A percentile compares a stretch with the other conserved stretches of the same genome.
Evolutionary conservation across 352 stramenopile species (phyloP).

Genomic region (Thalassiosira delicatula): DNA sequence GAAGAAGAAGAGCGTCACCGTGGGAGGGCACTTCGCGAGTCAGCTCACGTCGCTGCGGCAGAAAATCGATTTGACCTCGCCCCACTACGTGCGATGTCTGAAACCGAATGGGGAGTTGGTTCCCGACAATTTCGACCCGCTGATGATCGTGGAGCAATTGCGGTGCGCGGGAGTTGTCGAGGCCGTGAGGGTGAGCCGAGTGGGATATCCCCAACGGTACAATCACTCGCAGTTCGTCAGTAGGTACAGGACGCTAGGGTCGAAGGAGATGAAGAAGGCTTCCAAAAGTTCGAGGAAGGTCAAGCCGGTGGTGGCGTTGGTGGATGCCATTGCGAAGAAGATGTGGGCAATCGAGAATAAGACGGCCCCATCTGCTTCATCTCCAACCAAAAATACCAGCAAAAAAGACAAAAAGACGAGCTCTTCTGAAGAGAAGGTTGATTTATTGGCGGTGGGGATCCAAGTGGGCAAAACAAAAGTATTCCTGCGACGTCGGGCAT

Average conservation of each 20-base stretch:
- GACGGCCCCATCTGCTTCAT: slow-evolving; percentile 34
- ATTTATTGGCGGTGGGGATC: slow-evolving; percentile 85
- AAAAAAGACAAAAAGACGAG: slow-evolving; percentile 80
- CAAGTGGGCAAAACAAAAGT: slow-evolving; percentile 86
- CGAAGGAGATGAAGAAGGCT: slow-evolving; percentile 53
- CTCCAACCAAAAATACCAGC: slow-evolving; percentile 68
- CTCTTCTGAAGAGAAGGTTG: slow-evolving; percentile 74
- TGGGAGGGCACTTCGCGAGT: slow-evolving; percentile 87
- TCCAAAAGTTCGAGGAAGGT: slow-evolving; percentile 74
- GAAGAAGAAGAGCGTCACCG: slow-evolving; percentile 79
- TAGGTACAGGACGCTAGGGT: slow-evolving; percentile 79
- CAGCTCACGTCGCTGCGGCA: slow-evolving; percentile 91
- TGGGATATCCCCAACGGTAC: slow-evolving; percentile 94
- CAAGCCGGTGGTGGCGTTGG: slow-evolving; percentile 76
- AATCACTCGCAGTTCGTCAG: slow-evolving; percentile 86
- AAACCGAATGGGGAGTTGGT: slow-evolving; percentile 95
- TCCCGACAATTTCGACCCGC: slow-evolving; percentile 86
- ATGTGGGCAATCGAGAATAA: slow-evolving; percentile 49
- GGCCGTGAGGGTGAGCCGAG: slow-evolving; percentile 93
- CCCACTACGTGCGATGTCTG: slow-evolving; percentile 96
- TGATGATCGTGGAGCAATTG: slow-evolving; percentile 93
- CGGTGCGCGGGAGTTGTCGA: slow-evolving; percentile 94
- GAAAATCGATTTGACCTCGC: slow-evolving; percentile 91
- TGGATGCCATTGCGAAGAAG: slow-evolving; percentile 76
- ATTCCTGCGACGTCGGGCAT: slow-evolving; percentile 79